Percentiles rank a stretch among this genome's conserved stretches.
Conservation (phyloP, 2,329 filamentous ascomycete species). For the Aspergillus pseudoglaucus region DNA sequence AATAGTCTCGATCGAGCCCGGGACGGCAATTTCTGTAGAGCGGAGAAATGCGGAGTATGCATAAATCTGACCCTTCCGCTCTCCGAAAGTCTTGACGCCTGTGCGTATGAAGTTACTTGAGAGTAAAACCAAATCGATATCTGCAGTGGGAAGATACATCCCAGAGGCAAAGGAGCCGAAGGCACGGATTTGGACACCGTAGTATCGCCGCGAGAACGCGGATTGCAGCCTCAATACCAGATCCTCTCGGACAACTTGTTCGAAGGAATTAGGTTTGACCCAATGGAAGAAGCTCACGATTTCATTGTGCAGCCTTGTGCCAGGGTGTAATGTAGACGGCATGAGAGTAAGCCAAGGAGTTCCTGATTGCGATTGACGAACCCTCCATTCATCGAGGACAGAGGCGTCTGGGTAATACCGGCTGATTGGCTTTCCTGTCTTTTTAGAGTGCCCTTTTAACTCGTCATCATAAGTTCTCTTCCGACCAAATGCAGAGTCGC, state of each 20-base stretch:
- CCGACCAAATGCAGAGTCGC: slow-evolving; percentile 50
- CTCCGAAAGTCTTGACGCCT: slow-evolving; percentile 42
- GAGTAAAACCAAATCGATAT: slow-evolving; percentile 88
- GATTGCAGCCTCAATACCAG: slow-evolving; percentile 63
- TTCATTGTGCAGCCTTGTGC: slow-evolving; percentile 70
- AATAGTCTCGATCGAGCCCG: slow-evolving; percentile 61
- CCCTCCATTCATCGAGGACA: slow-evolving; percentile 49
- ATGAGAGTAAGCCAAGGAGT: slow-evolving; percentile 56
- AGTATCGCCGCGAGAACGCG: slow-evolving; percentile 53
- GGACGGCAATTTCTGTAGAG: slow-evolving; percentile 50
- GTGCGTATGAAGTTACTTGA: slow-evolving; percentile 55
- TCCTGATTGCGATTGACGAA: slow-evolving; percentile 34
- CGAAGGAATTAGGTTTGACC: slow-evolving; percentile 69
- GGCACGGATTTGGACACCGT: slow-evolving; percentile 58
- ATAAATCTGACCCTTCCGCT: slow-evolving; percentile 52
- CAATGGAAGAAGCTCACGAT: slow-evolving; percentile 83
- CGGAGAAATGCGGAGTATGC: slow-evolving; percentile 58
- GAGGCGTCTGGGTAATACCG: slow-evolving; percentile 47
- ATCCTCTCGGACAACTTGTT: slow-evolving; percentile 66
- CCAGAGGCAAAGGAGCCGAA: slow-evolving; percentile 96
- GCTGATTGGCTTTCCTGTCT: slow-evolving; percentile 46
- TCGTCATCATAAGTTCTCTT: slow-evolving; percentile 70
- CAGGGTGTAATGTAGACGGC: slow-evolving; percentile 25
- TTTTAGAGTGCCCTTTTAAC: slow-evolving; percentile 54
- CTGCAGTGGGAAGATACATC: slow-evolving; percentile 68